Conservation (phyloP, 768 basidiomycete genomes). For the Pulveroboletus sp. region DNA sequence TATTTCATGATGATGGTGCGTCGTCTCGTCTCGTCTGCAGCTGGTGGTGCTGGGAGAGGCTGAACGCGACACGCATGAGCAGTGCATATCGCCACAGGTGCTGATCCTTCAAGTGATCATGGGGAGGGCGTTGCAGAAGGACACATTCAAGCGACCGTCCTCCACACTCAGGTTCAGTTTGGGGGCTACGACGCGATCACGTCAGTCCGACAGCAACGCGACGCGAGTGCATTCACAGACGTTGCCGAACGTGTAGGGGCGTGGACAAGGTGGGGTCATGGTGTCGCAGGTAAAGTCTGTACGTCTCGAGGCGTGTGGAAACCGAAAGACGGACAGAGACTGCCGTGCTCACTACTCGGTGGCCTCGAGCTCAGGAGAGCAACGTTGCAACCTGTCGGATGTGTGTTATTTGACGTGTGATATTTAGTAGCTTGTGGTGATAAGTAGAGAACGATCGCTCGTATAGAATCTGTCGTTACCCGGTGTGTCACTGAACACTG, state of each 20-base stretch:
- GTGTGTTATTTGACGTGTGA: no score
- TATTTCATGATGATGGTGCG: slow-evolving; percentile 21
- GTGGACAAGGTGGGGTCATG: no score
- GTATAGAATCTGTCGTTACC: slow-evolving; percentile 2
- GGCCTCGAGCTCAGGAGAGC: no score
- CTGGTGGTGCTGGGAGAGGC: no score
- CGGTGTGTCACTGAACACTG: slow-evolving; percentile 27
- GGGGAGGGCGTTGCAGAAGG: slow-evolving; percentile 10
- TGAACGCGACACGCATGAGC: background rate
- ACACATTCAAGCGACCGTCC: background rate
- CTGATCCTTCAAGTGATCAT: slow-evolving; percentile 22
- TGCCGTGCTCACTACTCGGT: no score
- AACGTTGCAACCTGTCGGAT: no score
- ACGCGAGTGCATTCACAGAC: background rate
- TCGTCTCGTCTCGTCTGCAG: background rate
- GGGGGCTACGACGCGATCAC: background rate
- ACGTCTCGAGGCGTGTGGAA: no score
- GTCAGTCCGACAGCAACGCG: background rate
- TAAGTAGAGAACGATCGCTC: slow-evolving; percentile 7
- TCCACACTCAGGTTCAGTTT: slow-evolving; percentile 13
- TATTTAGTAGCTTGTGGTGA: background rate
- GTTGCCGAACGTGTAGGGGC: background rate
- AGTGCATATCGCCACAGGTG: slow-evolving; percentile 28
- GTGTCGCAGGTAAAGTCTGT: no score
- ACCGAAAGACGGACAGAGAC: no score